Evolutionary conservation across 768 basidiomycete genomes (phyloP).

Genomic region (Suillus variegatus): DNA sequence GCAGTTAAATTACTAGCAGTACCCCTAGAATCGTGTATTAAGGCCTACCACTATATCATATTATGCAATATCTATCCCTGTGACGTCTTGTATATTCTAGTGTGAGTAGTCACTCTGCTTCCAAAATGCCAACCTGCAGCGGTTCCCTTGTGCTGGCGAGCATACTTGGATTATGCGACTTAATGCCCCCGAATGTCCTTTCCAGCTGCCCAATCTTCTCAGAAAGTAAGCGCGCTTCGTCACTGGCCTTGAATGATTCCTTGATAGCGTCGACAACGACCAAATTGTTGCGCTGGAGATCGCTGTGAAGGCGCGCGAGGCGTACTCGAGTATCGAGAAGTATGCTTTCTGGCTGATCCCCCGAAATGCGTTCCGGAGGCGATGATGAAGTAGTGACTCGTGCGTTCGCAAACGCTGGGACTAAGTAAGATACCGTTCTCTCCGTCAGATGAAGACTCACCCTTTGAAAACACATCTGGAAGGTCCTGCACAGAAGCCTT

Average conservation of each 20-base stretch:
- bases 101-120: slow-evolving; percentile 23
- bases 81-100: slow-evolving; percentile 12
- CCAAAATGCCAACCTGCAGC: slow-evolving; percentile 15
- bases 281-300: slow-evolving; percentile 13
- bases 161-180: background rate
- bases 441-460: slow-evolving; percentile 8
- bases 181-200: slow-evolving; percentile 14
- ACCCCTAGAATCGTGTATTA: background rate
- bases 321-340: slow-evolving; percentile 17
- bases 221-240: slow-evolving; percentile 17
- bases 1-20: no score
- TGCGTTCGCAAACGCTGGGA: slow-evolving; percentile 24
- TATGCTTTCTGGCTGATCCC: slow-evolving; percentile 1
- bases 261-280: slow-evolving; percentile 17
- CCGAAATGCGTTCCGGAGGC: background rate
- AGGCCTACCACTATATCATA: background rate
- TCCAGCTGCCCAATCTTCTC: slow-evolving; percentile 29
- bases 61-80: background rate
- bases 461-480: slow-evolving; percentile 25
- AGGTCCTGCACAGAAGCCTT: background rate
- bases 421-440: background rate
- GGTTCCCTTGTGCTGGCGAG: slow-evolving; percentile 1
- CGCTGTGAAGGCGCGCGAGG: slow-evolving; percentile 8
- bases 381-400: slow-evolving; percentile 2
- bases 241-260: slow-evolving; percentile 20